phyloP scores from a whole-genome alignment of 345 rosid genomes.

The Eutrema yunnanense region DNA sequence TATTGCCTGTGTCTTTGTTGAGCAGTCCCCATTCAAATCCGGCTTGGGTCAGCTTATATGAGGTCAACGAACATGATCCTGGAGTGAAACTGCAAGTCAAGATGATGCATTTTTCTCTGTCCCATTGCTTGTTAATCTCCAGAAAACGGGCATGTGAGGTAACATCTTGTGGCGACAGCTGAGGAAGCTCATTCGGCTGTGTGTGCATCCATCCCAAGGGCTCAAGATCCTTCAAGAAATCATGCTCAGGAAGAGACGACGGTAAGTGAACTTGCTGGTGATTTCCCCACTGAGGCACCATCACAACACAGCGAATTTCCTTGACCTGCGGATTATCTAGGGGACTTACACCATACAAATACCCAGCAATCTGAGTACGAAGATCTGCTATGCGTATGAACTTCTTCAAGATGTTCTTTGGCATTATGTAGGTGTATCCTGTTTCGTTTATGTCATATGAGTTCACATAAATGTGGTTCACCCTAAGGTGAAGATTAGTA shows the following conservation, averaged over 20 bases:
- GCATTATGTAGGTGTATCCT: conserved; percentile 87
- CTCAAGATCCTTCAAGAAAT: conserved; percentile 80
- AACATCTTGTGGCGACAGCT: conserved; percentile 85
- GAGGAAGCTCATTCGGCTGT: conserved; percentile 93
- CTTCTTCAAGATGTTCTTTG: conserved; percentile 88
- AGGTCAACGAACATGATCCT: conserved; percentile 85
- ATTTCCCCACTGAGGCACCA: conserved; percentile 85
- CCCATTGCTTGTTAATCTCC: conserved; percentile 88
- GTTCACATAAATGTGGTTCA: conserved; percentile 77
- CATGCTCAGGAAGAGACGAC: conserved; percentile 79
- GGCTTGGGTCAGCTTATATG: conserved; percentile 74
- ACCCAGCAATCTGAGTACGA: conserved; percentile 77
- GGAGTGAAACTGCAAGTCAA: conserved; percentile 96
- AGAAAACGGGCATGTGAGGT: conserved; percentile 62
- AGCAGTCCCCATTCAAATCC: conserved; percentile 93
- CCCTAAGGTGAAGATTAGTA: conserved; percentile 84
- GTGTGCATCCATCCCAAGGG: conserved; percentile 98
- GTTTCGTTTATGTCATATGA: conserved; percentile 93
- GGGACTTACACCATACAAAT: conserved; percentile 86
- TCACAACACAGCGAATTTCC: conserved; percentile 80
- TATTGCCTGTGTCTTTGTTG: conserved; percentile 70
- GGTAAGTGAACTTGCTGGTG: conserved; percentile 84
- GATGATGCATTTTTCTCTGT: conserved; percentile 82
- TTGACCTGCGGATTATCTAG: conserved; percentile 86
- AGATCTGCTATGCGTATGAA: conserved; percentile 87